These are phyloP conservation scores for Pythium rhizo-oryzae DNA, from an alignment of 352 stramenopile species.

Conservation along the genomic window DNA sequence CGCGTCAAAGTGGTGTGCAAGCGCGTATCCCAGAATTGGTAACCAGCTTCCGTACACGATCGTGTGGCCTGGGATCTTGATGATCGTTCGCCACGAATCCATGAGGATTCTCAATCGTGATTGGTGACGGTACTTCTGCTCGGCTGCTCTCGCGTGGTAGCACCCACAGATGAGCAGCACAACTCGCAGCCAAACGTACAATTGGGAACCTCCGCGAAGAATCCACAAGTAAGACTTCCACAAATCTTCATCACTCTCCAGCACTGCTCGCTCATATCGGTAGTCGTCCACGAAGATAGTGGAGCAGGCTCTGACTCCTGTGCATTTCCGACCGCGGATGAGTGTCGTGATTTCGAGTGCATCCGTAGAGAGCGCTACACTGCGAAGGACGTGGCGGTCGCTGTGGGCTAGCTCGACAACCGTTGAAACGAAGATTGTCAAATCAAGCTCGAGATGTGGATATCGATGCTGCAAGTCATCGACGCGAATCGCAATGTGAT, in stretches of 20 bases:
- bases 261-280: slow-evolving; percentile 43
- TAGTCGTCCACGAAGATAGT: slow-evolving; percentile 60
- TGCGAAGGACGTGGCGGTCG: slow-evolving; percentile 19
- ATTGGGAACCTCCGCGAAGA: slow-evolving; percentile 38
- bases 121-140: neutral
- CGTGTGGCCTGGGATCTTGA: slow-evolving; percentile 47
- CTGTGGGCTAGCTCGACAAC: neutral
- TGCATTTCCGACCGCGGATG: slow-evolving; percentile 20
- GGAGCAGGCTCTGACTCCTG: neutral
- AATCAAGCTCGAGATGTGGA: slow-evolving; percentile 18
- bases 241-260: slow-evolving; percentile 36
- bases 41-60: slow-evolving; percentile 53
- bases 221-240: slow-evolving; percentile 25
- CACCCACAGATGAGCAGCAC: slow-evolving; percentile 35
- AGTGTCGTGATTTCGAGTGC: slow-evolving; percentile 33
- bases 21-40: slow-evolving; percentile 31
- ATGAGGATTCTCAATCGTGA: slow-evolving; percentile 24
- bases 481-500: slow-evolving; percentile 30
- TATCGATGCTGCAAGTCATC: slow-evolving; percentile 12
- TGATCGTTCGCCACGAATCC: slow-evolving; percentile 6
- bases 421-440: slow-evolving; percentile 15
- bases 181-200: slow-evolving; percentile 55
- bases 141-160: slow-evolving; percentile 16
- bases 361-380: neutral
- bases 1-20: slow-evolving; percentile 46